Evolutionary conservation across 306 rosid genomes (phyloP).

Genomic region (Acacia melanoxylon): DNA sequence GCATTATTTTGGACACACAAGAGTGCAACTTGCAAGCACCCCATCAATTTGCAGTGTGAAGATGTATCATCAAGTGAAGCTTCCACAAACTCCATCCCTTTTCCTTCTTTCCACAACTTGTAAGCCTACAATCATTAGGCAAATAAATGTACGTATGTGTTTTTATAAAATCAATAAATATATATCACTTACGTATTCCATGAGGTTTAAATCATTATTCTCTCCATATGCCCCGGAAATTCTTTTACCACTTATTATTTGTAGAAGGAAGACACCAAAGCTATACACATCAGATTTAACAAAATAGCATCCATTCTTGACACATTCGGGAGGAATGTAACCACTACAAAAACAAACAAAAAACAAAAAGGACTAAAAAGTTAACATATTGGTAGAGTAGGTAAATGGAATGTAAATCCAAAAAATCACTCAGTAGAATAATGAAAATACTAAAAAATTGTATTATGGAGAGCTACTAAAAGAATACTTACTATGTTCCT

Average conservation of each 20-base stretch:
- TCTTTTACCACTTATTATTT: conserved; percentile 44
- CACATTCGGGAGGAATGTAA: not conserved
- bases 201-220: conserved; percentile 16
- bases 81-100: conserved; percentile 43
- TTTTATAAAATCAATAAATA: not conserved
- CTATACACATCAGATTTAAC: conserved; percentile 39
- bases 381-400: no score
- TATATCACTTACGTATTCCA: conserved; percentile 37
- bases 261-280: conserved; percentile 45
- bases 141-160: no score
- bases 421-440: not conserved
- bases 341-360: conserved; percentile 34
- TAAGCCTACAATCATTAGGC: conserved; percentile 34
- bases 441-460: no score
- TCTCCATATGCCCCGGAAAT: not conserved
- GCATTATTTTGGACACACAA: not conserved
- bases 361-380: not conserved
- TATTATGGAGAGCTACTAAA: not conserved
- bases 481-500: conserved; percentile 42
- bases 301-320: conserved; percentile 25
- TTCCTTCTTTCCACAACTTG: conserved; percentile 37
- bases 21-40: conserved; percentile 28
- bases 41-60: conserved; percentile 33
- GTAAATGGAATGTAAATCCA: not conserved
- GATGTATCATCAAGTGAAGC: conserved; percentile 32